Evolutionary conservation across 1,139 yeast genomes (phyloP).

Genomic region (Geotrichum cucujoidarum): DNA sequence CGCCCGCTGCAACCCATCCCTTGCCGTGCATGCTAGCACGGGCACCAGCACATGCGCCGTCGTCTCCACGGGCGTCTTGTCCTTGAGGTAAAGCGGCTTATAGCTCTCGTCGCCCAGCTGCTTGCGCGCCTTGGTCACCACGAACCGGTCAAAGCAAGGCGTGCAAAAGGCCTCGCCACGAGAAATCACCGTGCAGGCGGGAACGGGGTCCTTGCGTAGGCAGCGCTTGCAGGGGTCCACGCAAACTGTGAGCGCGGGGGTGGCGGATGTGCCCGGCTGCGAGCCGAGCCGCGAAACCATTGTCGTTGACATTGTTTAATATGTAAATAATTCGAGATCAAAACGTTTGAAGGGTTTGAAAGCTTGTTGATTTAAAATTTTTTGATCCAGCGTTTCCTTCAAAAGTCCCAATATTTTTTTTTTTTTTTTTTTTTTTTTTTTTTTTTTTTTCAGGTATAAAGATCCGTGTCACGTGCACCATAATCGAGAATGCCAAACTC

Average conservation of each 20-base stretch:
- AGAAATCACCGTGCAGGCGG: constrained; percentile 8
- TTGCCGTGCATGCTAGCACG: constrained; percentile 6
- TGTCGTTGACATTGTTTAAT: constrained; percentile 14
- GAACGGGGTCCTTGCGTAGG: constrained; percentile 7
- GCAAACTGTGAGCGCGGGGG: constrained; percentile 2
- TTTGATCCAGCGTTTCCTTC: too few species aligned
- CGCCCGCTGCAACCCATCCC: background rate
- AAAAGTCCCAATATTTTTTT: too few species aligned
- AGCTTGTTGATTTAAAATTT: too few species aligned
- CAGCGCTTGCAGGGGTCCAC: constrained; percentile 16
- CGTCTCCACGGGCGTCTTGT: constrained; percentile 12
- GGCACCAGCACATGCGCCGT: constrained; percentile 18
- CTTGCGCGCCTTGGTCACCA: constrained; percentile 17
- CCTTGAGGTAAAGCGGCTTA: constrained; percentile 15
- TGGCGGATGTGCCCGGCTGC: background rate
- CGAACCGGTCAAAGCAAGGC: constrained; percentile 19
- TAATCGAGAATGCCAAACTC: too few species aligned
- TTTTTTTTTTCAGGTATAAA: too few species aligned
- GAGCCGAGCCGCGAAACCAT: constrained; percentile 14
- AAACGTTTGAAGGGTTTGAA: too few species aligned
- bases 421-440: too few species aligned
- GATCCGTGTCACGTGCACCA: too few species aligned
- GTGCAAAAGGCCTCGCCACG: constrained; percentile 19
- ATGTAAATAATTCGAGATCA: too few species aligned
- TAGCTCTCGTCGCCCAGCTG: constrained; percentile 17